Conservation (phyloP, 2,329 filamentous ascomycete species). For the Raffaelea deltoideospora region DNA sequence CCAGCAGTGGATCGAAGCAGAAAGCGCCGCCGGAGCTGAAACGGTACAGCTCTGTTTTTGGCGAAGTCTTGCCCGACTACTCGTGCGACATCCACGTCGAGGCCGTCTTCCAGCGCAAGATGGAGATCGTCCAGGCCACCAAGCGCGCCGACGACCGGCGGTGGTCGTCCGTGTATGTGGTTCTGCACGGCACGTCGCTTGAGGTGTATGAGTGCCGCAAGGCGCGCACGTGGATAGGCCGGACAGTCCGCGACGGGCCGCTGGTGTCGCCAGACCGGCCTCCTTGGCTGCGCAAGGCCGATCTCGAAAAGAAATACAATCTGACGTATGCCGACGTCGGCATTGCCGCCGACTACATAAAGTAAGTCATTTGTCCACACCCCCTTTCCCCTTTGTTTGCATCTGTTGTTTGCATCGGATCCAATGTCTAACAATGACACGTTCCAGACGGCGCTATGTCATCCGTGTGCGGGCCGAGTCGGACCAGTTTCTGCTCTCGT, state of each 20-base stretch:
- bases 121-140: constrained; percentile 50
- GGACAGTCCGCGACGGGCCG: constrained; percentile 29
- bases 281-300: constrained; percentile 35
- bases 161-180: constrained; percentile 48
- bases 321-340: constrained; percentile 63
- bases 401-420: background rate
- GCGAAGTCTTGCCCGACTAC: constrained; percentile 39
- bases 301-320: constrained; percentile 51
- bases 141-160: constrained; percentile 46
- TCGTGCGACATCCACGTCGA: constrained; percentile 39
- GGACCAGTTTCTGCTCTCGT: constrained; percentile 58
- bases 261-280: constrained; percentile 33
- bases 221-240: constrained; percentile 31
- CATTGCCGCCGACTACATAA: constrained; percentile 56
- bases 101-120: constrained; percentile 45
- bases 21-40: constrained; percentile 6
- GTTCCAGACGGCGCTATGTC: constrained; percentile 43
- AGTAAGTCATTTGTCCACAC: no score
- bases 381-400: no score
- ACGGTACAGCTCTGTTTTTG: constrained; percentile 6
- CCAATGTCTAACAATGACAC: no score
- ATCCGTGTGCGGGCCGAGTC: constrained; percentile 59
- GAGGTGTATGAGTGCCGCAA: constrained; percentile 49
- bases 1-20: no score
- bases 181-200: constrained; percentile 53